Evolutionary conservation across 1,139 yeast species (phyloP).

Genomic region (Candida anutae): DNA sequence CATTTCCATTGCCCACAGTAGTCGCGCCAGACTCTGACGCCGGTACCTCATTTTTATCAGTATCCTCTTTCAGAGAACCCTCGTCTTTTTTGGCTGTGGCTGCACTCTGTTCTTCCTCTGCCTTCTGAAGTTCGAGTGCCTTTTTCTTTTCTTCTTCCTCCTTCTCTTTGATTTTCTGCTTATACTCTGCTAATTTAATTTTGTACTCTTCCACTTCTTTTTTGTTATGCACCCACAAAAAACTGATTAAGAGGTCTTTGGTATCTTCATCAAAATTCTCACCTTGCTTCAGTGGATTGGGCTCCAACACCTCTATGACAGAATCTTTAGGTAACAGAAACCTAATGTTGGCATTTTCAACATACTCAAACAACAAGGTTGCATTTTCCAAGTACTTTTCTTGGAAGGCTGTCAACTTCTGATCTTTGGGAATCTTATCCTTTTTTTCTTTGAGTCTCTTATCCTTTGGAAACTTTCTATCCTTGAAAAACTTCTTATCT

Average conservation of each 20-base stretch:
- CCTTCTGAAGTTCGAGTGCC: slow-evolving; percentile 11
- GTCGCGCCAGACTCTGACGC: background rate
- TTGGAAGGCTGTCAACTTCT: slow-evolving; percentile 65
- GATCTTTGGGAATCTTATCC: slow-evolving; percentile 29
- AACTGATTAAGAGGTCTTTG: slow-evolving; percentile 56
- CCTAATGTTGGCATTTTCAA: slow-evolving; percentile 71
- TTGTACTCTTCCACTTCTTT: slow-evolving; percentile 44
- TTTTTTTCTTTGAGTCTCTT: slow-evolving; percentile 13
- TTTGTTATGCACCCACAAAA: slow-evolving; percentile 51
- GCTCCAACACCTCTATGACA: slow-evolving; percentile 53
- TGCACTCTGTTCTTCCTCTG: slow-evolving; percentile 11
- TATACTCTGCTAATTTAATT: slow-evolving; percentile 21
- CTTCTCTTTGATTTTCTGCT: slow-evolving; percentile 8
- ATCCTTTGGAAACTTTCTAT: slow-evolving; percentile 15
- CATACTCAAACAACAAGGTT: slow-evolving; percentile 75
- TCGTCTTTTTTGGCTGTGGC: slow-evolving; percentile 8
- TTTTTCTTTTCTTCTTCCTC: slow-evolving; percentile 17
- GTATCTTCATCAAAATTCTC: slow-evolving; percentile 19
- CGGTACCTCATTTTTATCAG: slow-evolving; percentile 1
- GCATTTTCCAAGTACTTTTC: slow-evolving; percentile 63
- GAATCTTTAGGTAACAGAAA: slow-evolving; percentile 70
- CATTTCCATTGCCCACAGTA: background rate
- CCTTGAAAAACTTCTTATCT: slow-evolving; percentile 14
- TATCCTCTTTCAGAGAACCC: slow-evolving; percentile 2
- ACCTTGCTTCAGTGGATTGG: slow-evolving; percentile 3